Percentiles rank a stretch among this genome's conserved stretches.
These are phyloP conservation scores for Phytophthora nicotianae DNA, from an alignment of 352 stramenopile genomes.

Conservation along the genomic window DNA sequence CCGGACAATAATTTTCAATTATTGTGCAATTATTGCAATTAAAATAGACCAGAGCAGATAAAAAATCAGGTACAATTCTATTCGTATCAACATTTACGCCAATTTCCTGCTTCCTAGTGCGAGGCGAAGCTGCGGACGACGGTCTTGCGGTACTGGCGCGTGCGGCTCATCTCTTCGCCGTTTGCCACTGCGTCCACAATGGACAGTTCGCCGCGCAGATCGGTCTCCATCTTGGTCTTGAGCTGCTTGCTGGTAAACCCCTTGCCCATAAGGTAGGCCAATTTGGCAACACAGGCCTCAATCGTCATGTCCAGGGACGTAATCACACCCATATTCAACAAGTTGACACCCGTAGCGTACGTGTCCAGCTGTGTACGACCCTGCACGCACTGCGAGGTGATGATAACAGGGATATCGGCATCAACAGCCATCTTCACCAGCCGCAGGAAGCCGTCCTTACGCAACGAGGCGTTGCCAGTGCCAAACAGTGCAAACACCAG, in stretches of 20 bases:
- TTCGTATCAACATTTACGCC: conserved; percentile 30
- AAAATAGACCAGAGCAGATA: neutral
- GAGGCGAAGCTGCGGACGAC: conserved; percentile 79
- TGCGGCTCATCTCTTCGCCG: conserved; percentile 68
- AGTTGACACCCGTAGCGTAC: conserved; percentile 92
- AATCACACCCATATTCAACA: conserved; percentile 94
- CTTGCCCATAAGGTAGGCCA: conserved; percentile 95
- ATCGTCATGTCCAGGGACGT: conserved; percentile 96
- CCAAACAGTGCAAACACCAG: conserved; percentile 96
- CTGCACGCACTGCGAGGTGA: conserved; percentile 94
- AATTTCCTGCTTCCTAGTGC: conserved; percentile 40
- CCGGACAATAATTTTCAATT: neutral
- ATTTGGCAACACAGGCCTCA: conserved; percentile 93
- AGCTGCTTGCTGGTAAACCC: conserved; percentile 64
- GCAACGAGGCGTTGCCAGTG: conserved; percentile 94
- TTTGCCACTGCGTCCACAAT: conserved; percentile 70
- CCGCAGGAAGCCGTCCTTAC: conserved; percentile 89
- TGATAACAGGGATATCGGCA: conserved; percentile 90
- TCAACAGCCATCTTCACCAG: conserved; percentile 83
- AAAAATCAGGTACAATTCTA: conserved; percentile 31
- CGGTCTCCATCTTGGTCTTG: conserved; percentile 85
- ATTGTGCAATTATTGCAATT: neutral
- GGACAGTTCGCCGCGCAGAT: conserved; percentile 82
- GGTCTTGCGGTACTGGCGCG: conserved; percentile 72
- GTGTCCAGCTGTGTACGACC: conserved; percentile 92